A percentile compares a stretch with the other conserved stretches of the same genome.
Evolutionary conservation across 768 basidiomycete species (phyloP).

Genomic region (Boletus sp.): DNA sequence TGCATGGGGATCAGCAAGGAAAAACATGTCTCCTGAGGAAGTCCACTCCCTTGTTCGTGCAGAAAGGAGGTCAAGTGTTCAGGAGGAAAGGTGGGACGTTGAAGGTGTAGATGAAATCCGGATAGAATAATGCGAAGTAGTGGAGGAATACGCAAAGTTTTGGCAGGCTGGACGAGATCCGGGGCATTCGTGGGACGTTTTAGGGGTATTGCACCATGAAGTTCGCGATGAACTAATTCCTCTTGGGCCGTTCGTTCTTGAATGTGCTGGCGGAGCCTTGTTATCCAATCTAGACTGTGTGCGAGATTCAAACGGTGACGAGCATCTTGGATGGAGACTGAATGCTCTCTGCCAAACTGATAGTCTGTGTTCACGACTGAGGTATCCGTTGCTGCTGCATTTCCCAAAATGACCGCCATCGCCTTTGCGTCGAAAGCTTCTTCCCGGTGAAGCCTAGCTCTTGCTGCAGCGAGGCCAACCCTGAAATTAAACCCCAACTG

Average conservation of each 20-base stretch:
- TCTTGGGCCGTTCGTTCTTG: constrained; percentile 51
- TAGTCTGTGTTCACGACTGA: constrained; percentile 51
- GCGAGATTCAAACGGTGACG: constrained; percentile 62
- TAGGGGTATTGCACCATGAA: constrained; percentile 39
- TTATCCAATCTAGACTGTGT: constrained; percentile 72
- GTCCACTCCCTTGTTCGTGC: constrained; percentile 58
- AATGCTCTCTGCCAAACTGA: constrained; percentile 61
- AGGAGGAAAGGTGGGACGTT: constrained; percentile 57
- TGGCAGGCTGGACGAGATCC: constrained; percentile 43
- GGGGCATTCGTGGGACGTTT: constrained; percentile 36
- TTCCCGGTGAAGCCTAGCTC: constrained; percentile 68
- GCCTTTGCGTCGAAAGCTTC: constrained; percentile 81
- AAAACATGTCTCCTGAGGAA: constrained; percentile 70
- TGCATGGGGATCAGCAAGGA: constrained; percentile 83
- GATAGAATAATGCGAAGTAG: constrained; percentile 66
- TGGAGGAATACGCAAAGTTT: constrained; percentile 48
- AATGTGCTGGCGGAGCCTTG: constrained; percentile 48
- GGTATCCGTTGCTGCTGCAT: constrained; percentile 30
- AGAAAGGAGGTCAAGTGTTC: constrained; percentile 62
- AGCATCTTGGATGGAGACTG: constrained; percentile 71
- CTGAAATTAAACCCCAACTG: constrained; percentile 72
- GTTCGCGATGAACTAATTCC: constrained; percentile 42
- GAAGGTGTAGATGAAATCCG: constrained; percentile 55
- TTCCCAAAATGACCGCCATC: constrained; percentile 48
- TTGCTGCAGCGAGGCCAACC: constrained; percentile 69